Percentiles rank a stretch among this genome's conserved stretches.
phyloP scores from a whole-genome alignment of 169 alveolate genomes.

The Cryptosporidium bovis region DNA sequence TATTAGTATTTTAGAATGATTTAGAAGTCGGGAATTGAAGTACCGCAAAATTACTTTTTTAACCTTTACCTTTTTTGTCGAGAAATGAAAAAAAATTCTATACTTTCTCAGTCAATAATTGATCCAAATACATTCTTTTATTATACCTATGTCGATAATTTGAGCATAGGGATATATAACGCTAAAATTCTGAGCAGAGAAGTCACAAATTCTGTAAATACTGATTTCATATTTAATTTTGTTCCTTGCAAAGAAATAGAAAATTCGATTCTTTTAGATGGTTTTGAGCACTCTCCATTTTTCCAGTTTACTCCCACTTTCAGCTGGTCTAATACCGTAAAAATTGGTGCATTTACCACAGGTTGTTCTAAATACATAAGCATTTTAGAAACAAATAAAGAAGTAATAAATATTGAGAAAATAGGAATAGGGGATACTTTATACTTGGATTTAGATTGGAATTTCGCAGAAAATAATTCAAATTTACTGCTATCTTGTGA shows the following conservation, averaged over 20 bases:
- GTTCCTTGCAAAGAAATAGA: not conserved
- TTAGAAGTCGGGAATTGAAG: not conserved
- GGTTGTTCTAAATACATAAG: constrained; percentile 12
- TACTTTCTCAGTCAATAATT: constrained; percentile 25
- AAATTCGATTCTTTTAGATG: constrained; percentile 27
- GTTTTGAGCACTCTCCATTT: not conserved
- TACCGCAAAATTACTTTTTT: not conserved
- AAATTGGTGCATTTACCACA: constrained; percentile 40
- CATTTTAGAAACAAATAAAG: not conserved
- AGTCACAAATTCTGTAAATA: not conserved
- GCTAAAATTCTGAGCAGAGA: not conserved
- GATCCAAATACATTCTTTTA: constrained; percentile 51
- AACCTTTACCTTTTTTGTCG: not conserved
- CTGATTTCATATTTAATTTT: not conserved
- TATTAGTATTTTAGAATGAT: constrained; percentile 22
- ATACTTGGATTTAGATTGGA: constrained; percentile 21
- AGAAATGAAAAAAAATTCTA: constrained; percentile 15
- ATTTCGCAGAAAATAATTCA: not conserved
- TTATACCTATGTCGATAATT: constrained; percentile 6
- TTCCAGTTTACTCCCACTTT: constrained; percentile 16
- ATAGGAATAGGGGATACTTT: not conserved
- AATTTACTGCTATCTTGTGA: constrained; percentile 34
- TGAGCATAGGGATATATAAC: constrained; percentile 21
- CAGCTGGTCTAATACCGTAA: constrained; percentile 5
- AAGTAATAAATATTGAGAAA: not conserved